phyloP scores from a whole-genome alignment of 2,329 filamentous ascomycete genomes.

The Huntiella abstrusa region DNA sequence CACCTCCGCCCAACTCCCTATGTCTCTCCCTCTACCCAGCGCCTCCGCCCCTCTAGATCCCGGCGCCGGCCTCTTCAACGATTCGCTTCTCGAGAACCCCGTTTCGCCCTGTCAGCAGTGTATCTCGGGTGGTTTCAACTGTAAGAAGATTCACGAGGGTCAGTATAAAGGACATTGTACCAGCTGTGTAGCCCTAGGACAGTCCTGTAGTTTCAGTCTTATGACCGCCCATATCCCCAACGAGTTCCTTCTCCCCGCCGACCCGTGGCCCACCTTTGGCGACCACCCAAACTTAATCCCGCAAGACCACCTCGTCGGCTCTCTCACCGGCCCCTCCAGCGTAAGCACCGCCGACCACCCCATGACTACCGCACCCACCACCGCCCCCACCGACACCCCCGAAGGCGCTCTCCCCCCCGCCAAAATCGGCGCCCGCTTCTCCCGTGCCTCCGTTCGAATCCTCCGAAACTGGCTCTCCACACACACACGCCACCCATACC shows the following conservation, averaged over 20 bases:
- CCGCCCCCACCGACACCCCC: neutral
- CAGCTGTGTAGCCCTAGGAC: slow-evolving; percentile 39
- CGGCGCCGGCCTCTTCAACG: slow-evolving; percentile 11
- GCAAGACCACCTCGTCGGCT: neutral
- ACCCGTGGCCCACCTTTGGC: slow-evolving; percentile 27
- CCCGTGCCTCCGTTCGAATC: slow-evolving; percentile 58
- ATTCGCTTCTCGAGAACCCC: slow-evolving; percentile 23
- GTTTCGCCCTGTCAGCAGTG: slow-evolving; percentile 34
- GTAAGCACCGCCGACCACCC: slow-evolving; percentile 6
- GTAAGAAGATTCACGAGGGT: slow-evolving; percentile 42
- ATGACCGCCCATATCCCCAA: slow-evolving; percentile 14
- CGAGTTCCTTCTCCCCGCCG: slow-evolving; percentile 23
- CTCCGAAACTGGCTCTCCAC: slow-evolving; percentile 71
- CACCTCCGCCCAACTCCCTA: slow-evolving; percentile 22
- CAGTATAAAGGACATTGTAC: slow-evolving; percentile 41
- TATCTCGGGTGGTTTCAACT: slow-evolving; percentile 32
- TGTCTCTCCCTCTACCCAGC: slow-evolving; percentile 7
- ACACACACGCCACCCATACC: slow-evolving; percentile 70
- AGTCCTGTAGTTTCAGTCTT: slow-evolving; percentile 36
- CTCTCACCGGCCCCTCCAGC: neutral
- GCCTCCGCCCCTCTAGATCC: slow-evolving; percentile 5
- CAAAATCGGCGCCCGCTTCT: slow-evolving; percentile 60
- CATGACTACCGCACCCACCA: slow-evolving; percentile 7
- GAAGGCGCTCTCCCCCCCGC: neutral
- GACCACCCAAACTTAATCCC: slow-evolving; percentile 22